These are phyloP conservation scores for Helicosporidium sp. DNA, from an alignment of 139 green algal genomes.

Conservation along the genomic window DNA sequence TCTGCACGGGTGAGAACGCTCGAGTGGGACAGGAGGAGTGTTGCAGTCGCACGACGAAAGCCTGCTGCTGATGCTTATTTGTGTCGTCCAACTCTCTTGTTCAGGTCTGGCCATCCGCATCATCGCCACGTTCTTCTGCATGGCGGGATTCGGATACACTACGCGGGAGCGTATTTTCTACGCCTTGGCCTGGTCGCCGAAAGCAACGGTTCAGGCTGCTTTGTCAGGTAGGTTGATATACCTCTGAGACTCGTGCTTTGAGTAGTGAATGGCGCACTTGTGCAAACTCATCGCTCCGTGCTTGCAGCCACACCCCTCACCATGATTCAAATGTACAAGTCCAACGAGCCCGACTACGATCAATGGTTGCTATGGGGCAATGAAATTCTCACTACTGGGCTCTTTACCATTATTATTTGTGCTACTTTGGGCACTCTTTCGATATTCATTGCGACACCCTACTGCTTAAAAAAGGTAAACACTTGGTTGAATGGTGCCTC, in stretches of 20 bases:
- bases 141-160: constrained; percentile 28
- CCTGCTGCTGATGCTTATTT: too few relatives aligned
- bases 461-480: too few relatives aligned
- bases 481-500: too few relatives aligned
- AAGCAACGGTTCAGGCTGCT: constrained; percentile 67
- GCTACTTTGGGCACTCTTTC: constrained; percentile 37
- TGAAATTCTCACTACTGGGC: constrained; percentile 31
- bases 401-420: constrained; percentile 57
- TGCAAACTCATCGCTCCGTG: neutral
- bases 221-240: constrained; percentile 27
- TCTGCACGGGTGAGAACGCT: constrained; percentile 27
- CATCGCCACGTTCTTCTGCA: constrained; percentile 24
- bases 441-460: too few relatives aligned
- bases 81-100: too few relatives aligned
- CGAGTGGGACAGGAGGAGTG: too few relatives aligned
- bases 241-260: too few relatives aligned
- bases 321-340: constrained; percentile 22
- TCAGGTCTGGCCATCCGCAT: constrained; percentile 36
- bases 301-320: constrained; percentile 11
- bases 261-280: too few relatives aligned
- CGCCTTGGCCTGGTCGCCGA: constrained; percentile 57
- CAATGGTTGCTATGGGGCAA: constrained; percentile 25
- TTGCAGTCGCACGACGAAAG: too few relatives aligned
- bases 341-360: neutral
- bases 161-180: constrained; percentile 49